These are phyloP conservation scores for Skeletonema menzelii DNA, from an alignment of 108 stramenopile species.

Conservation along the genomic window DNA sequence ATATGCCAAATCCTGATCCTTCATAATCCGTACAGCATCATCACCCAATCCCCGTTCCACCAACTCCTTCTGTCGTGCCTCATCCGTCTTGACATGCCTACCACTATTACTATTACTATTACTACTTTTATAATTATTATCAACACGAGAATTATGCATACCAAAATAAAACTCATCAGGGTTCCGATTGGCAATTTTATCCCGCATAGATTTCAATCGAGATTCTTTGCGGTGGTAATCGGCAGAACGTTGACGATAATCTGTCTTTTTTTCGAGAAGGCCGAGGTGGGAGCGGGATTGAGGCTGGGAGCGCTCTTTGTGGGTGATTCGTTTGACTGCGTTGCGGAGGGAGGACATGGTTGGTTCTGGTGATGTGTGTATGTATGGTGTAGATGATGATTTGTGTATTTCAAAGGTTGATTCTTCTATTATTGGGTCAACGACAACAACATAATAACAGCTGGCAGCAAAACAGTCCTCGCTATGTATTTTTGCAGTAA, in stretches of 20 bases:
- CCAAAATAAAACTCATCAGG: conserved; percentile 99
- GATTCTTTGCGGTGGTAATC: conserved; percentile 91
- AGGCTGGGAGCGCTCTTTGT: conserved; percentile 98
- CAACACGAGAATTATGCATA: conserved; percentile 88
- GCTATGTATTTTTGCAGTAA: no score
- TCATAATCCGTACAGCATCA: conserved; percentile 85
- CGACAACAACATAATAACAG: no score
- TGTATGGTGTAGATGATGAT: not conserved
- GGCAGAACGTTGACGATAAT: conserved; percentile 93
- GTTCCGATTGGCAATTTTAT: conserved; percentile 90
- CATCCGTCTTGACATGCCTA: conserved; percentile 50
- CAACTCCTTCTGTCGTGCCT: conserved; percentile 51
- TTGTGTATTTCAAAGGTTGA: not conserved
- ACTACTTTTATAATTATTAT: conserved; percentile 7
- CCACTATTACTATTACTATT: conserved; percentile 51
- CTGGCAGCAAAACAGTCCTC: no score
- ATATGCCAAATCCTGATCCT: conserved; percentile 97
- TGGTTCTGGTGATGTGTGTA: not conserved
- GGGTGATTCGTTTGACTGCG: conserved; percentile 96
- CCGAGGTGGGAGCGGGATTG: conserved; percentile 85
- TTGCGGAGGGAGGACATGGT: conserved; percentile 98
- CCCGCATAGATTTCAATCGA: conserved; percentile 65
- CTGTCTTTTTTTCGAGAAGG: conserved; percentile 96
- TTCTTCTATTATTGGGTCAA: no score
- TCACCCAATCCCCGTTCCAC: conserved; percentile 47